These are phyloP conservation scores for Dendrocalamus latiflorus DNA, from an alignment of 202 grass and related monocot genomes.

Conservation along the genomic window DNA sequence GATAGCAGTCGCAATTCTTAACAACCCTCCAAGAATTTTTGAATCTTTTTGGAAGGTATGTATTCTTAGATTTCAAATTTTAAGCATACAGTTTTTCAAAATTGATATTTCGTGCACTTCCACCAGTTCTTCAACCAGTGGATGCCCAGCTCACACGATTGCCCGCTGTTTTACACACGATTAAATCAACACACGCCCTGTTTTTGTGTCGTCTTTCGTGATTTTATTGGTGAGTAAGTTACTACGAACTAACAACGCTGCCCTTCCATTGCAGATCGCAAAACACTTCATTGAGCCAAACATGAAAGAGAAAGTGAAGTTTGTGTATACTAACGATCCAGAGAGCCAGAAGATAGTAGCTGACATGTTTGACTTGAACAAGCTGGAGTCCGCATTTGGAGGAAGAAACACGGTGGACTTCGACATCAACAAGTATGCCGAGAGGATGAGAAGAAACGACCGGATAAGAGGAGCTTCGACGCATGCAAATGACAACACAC, in stretches of 20 bases:
- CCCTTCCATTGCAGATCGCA: slow-evolving; percentile 23
- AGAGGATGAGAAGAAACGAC: slow-evolving; percentile 51
- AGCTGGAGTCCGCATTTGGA: slow-evolving; percentile 48
- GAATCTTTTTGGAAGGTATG: slow-evolving; percentile 53
- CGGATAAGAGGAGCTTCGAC: slow-evolving; percentile 5
- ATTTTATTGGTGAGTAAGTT: background rate
- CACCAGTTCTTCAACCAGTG: too few species aligned
- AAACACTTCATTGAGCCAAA: slow-evolving; percentile 34
- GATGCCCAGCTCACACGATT: too few species aligned
- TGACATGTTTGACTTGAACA: slow-evolving; percentile 48
- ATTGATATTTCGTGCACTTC: background rate
- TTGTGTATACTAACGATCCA: slow-evolving; percentile 36
- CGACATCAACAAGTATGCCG: slow-evolving; percentile 33
- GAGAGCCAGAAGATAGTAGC: slow-evolving; percentile 47
- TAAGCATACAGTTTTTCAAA: background rate
- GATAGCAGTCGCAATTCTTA: slow-evolving; percentile 33
- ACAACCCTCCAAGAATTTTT: slow-evolving; percentile 48
- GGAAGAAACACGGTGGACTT: slow-evolving; percentile 29
- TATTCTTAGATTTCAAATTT: background rate
- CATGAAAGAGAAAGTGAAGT: slow-evolving; percentile 42
- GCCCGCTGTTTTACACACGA: too few species aligned
- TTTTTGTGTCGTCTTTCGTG: too few species aligned
- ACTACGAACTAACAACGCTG: background rate
- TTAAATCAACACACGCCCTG: too few species aligned
- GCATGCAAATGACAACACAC: background rate